Base-by-base conservation (phyloP, 306 rosid genomes). In the Crotalaria pallida region DNA sequence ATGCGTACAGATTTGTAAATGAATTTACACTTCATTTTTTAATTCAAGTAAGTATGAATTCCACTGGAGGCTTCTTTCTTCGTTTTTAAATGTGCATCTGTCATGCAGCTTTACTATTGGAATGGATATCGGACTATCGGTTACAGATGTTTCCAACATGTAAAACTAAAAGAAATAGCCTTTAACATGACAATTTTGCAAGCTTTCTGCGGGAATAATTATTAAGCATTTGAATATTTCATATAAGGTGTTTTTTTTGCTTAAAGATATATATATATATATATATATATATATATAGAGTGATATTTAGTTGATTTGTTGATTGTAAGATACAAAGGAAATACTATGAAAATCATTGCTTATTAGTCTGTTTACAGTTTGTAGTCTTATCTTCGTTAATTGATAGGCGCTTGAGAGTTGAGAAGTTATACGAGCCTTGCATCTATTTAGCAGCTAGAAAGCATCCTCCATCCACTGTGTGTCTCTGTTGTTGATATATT, bases 1-100 rank as follows among this genome's bases (percentile, higher is more conserved):
- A 15, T 21, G 69, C 26, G 17, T 76, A 31, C 0, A 33, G 44
- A 57, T 33, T 65, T 70, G 65, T 73, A 66, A 67, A 72, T 15
- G 50, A 50, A 55, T 76, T 77, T 59, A 16, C 47, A 67, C 27
- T 49, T 15, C 49, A 10, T 67, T 57, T 38, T 13, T 10, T 70
- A 5, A 36, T 55, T 52, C 26, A 22, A 26, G 40, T 44, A 55
- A 47, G 16, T 45, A 2, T n/a, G 56, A 17, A 19, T 41, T 19
- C 62, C 24, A 26, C 21, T 21, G 38, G 41, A 63, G 26, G 43
- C 13, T 6, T 40, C 51, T 29, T 57, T 59, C 58, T 71, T 64
- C 11, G n/a, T 0, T 36, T 18, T 10, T 69, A 68, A 10, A 23
- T 12, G 40, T 49, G 24, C n/a, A 19, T n/a, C 19, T 38, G 21